A percentile compares a stretch with the other conserved stretches of the same genome.
These are phyloP conservation scores for Cryptococcus sp. DNA, from an alignment of 1,284 basidiomycete species.

Conservation along the genomic window DNA sequence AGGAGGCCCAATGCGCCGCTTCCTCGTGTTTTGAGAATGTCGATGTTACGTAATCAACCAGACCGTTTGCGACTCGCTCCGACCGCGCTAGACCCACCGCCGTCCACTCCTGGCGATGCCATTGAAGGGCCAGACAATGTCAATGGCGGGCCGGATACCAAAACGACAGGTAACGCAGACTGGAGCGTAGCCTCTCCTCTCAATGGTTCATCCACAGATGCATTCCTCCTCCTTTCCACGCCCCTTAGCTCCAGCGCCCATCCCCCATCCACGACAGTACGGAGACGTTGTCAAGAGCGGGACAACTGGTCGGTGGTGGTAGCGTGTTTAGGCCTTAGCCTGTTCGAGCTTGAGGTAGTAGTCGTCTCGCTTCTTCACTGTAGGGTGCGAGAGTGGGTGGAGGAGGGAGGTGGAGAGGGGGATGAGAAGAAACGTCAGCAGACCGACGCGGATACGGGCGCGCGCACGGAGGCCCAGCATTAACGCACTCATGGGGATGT, in stretches of 20 bases:
- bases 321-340: conserved; percentile 41
- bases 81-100: no score
- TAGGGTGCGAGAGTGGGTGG: conserved; percentile 14
- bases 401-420: conserved; percentile 55
- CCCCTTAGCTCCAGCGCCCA: not conserved
- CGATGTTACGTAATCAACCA: no score
- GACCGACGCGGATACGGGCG: conserved; percentile 35
- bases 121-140: no score
- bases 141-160: no score
- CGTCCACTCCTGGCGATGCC: no score
- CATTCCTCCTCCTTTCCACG: conserved; percentile 1
- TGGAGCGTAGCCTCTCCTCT: not conserved
- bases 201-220: conserved; percentile 1
- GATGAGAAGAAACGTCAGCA: no score
- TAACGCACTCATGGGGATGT: conserved; percentile 65
- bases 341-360: conserved; percentile 78
- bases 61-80: no score
- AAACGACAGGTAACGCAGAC: no score
- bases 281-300: not conserved
- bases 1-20: no score
- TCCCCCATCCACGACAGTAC: not conserved
- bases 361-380: conserved; percentile 74
- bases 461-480: conserved; percentile 67
- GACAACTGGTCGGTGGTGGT: not conserved
- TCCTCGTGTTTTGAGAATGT: no score